Conservation (phyloP, 768 basidiomycete genomes). For the Mycena chlorophos region DNA sequence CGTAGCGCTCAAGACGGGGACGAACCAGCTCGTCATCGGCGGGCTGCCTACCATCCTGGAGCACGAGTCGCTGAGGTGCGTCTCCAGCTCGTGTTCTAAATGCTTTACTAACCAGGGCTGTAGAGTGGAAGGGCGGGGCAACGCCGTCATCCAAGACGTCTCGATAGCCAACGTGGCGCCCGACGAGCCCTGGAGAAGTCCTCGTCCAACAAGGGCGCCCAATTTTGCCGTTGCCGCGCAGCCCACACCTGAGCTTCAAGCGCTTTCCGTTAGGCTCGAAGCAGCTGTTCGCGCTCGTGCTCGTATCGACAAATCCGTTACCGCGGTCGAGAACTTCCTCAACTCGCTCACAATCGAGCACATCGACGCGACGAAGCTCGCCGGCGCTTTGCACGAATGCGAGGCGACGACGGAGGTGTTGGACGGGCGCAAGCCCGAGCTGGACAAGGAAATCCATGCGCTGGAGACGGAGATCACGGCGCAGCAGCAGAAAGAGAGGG, state of each 20-base stretch:
- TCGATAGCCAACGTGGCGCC: neutral
- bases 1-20: constrained; percentile 5
- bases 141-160: neutral
- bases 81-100: neutral
- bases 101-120: neutral
- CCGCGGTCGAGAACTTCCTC: constrained; percentile 21
- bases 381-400: constrained; percentile 17
- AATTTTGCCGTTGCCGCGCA: neutral
- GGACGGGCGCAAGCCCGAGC: constrained; percentile 14
- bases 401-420: constrained; percentile 19
- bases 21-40: constrained; percentile 6
- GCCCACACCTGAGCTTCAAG: neutral
- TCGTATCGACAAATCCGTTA: constrained; percentile 21
- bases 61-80: constrained; percentile 9
- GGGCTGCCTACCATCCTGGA: constrained; percentile 10
- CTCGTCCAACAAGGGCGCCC: neutral
- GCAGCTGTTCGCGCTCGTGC: constrained; percentile 14
- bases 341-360: constrained; percentile 17
- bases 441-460: constrained; percentile 17
- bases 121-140: neutral
- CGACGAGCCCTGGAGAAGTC: too few relatives aligned
- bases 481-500: constrained; percentile 1
- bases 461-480: constrained; percentile 16
- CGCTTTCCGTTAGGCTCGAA: constrained; percentile 2
- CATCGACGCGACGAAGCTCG: constrained; percentile 21